Evolutionary conservation across 1,284 basidiomycete species (phyloP).

Genomic region (Ustilago curta): DNA sequence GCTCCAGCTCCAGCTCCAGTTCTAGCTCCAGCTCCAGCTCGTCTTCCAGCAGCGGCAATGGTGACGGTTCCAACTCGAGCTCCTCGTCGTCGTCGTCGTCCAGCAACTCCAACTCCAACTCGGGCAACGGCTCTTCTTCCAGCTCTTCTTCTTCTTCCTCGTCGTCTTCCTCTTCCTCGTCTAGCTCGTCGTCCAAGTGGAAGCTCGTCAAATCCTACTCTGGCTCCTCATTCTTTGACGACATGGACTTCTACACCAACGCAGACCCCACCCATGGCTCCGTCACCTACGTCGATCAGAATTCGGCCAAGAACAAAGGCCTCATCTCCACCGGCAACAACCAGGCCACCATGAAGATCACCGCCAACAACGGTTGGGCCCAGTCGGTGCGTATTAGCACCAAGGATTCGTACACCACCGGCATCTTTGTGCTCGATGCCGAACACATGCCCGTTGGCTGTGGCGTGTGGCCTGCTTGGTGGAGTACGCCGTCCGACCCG

Average conservation of each 20-base stretch:
- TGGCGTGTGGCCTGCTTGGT: constrained; percentile 66
- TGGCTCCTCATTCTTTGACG: constrained; percentile 52
- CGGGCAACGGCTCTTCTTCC: constrained; percentile 13
- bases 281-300: constrained; percentile 45
- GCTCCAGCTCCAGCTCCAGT: background rate
- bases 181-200: constrained; percentile 28
- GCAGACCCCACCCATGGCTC: constrained; percentile 55
- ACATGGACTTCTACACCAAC: constrained; percentile 55
- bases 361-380: constrained; percentile 36
- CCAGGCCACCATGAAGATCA: constrained; percentile 47
- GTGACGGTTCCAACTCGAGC: constrained; percentile 5
- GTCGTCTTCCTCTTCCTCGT: constrained; percentile 20
- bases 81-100: constrained; percentile 25
- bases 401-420: constrained; percentile 55
- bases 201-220: constrained; percentile 53
- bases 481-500: constrained; percentile 53
- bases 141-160: constrained; percentile 20
- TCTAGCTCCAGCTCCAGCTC: constrained; percentile 21
- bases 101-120: constrained; percentile 10
- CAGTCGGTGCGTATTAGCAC: constrained; percentile 56
- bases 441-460: constrained; percentile 61
- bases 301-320: constrained; percentile 29
- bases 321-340: constrained; percentile 47
- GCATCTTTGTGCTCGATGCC: constrained; percentile 58
- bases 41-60: constrained; percentile 5